These are phyloP conservation scores for Butyriboletus regius DNA, from an alignment of 1,284 basidiomycete species.

Conservation along the genomic window DNA sequence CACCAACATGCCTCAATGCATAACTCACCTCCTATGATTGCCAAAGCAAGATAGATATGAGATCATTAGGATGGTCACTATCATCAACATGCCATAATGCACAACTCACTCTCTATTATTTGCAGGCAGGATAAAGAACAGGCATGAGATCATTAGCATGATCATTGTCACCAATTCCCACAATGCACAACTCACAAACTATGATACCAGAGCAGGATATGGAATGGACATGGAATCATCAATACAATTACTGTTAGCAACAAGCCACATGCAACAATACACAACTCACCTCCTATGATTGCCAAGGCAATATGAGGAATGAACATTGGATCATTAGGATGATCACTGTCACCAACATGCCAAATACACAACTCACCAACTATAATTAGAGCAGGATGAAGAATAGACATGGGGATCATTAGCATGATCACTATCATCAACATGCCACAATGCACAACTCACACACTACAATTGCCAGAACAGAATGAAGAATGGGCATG, in stretches of 20 bases:
- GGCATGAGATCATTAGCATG: no score
- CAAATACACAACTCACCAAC: neutral
- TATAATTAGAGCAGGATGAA: neutral
- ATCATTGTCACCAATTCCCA: no score
- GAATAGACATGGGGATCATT: neutral
- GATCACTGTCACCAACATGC: no score
- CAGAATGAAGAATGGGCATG: no score
- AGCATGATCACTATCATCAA: neutral
- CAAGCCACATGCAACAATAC: neutral
- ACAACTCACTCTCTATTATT: neutral
- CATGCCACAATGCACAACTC: neutral
- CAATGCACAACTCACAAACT: no score
- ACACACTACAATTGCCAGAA: no score
- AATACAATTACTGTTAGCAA: no score
- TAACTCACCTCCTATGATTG: neutral
- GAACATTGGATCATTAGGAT: no score
- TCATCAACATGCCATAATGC: neutral
- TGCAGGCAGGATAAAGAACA: no score
- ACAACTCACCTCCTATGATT: neutral
- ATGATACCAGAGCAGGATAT: no score
- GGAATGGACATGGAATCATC: no score
- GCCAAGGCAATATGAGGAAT: neutral
- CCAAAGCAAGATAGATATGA: neutral
- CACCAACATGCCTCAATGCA: neutral
- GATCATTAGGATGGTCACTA: no score